These are phyloP conservation scores for Chaetomidium leptoderma DNA, from an alignment of 495 filamentous ascomycete genomes.

Conservation along the genomic window DNA sequence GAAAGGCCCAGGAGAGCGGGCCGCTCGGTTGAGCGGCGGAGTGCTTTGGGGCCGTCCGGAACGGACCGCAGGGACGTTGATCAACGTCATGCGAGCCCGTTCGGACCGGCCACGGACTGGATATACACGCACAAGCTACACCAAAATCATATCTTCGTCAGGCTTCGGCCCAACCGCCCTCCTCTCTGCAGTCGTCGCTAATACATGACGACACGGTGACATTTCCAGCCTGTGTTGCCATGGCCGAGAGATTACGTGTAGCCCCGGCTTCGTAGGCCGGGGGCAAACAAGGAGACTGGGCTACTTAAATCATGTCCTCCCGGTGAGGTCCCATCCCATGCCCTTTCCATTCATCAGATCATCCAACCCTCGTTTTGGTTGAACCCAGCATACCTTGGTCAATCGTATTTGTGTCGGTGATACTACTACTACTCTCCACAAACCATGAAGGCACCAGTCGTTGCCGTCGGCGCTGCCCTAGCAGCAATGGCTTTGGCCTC, in stretches of 20 bases:
- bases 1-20: neutral
- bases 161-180: neutral
- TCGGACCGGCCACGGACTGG: conserved; percentile 11
- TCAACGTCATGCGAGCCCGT: conserved; percentile 6
- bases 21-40: neutral
- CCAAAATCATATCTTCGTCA: neutral
- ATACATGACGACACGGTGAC: neutral
- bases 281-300: no score
- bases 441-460: conserved; percentile 25
- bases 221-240: neutral
- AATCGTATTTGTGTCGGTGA: neutral
- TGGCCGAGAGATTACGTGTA: neutral
- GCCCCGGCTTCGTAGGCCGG: neutral
- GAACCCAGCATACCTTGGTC: neutral
- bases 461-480: conserved; percentile 21
- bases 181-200: neutral
- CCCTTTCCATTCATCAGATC: neutral
- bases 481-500: neutral
- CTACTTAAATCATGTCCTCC: neutral
- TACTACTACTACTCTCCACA: no score
- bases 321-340: neutral
- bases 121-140: conserved; percentile 19
- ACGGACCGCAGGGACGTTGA: neutral
- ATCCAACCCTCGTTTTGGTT: neutral
- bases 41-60: neutral